These are phyloP conservation scores for Pyrenophora seminiperda DNA, from an alignment of 2,329 filamentous ascomycete genomes.

Conservation along the genomic window DNA sequence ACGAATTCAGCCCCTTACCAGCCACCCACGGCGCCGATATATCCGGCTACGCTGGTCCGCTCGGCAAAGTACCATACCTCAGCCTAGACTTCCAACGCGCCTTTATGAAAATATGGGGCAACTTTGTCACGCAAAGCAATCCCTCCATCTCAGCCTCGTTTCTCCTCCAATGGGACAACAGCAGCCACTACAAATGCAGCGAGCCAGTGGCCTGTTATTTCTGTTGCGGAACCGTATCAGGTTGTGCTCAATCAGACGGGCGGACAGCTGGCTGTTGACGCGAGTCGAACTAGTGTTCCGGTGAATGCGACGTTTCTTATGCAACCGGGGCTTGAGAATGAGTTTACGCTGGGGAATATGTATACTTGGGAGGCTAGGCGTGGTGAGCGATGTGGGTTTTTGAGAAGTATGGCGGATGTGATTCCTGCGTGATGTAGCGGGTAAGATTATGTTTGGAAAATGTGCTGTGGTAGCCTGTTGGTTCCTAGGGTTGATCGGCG, in stretches of 20 bases:
- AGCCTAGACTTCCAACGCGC: conserved; percentile 1
- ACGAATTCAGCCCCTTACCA: conserved; percentile 29
- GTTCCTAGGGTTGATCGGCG: too few relatives aligned
- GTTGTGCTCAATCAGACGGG: conserved; percentile 23
- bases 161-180: neutral
- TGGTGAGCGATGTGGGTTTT: conserved; percentile 17
- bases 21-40: conserved; percentile 26
- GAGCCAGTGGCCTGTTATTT: conserved; percentile 10
- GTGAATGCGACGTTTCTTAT: conserved; percentile 13
- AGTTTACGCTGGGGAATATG: conserved; percentile 14
- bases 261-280: conserved; percentile 3
- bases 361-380: conserved; percentile 21
- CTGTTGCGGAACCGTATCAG: conserved; percentile 1
- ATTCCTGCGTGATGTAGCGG: neutral
- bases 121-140: conserved; percentile 10
- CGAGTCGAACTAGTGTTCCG: neutral
- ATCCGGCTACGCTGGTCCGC: conserved; percentile 22
- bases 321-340: conserved; percentile 13
- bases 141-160: neutral
- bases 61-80: neutral
- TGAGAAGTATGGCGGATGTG: conserved; percentile 11
- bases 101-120: conserved; percentile 14
- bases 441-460: neutral
- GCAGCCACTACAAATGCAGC: neutral
- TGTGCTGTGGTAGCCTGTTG: too few relatives aligned